phyloP scores from a whole-genome alignment of 495 filamentous ascomycete species.

The Penicillium simplicissimum region DNA sequence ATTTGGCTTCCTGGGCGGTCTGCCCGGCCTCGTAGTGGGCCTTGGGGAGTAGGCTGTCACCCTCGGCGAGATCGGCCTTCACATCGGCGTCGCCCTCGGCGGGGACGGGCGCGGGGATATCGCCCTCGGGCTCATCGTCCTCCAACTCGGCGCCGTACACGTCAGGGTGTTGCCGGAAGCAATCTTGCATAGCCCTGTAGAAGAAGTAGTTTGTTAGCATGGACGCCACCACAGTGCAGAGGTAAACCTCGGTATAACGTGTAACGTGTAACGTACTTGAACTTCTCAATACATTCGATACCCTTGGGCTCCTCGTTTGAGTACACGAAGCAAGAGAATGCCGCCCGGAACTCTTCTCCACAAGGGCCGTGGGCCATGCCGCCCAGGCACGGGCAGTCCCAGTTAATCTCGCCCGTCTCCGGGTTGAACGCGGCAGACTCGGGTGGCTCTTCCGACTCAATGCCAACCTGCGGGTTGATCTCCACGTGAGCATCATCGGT shows the following conservation, averaged over 20 bases:
- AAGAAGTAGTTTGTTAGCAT: conserved; percentile 19
- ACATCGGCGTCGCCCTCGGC: conserved; percentile 23
- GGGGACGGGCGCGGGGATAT: conserved; percentile 18
- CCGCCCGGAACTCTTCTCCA: conserved; percentile 88
- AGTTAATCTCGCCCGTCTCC: conserved; percentile 99
- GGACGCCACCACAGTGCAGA: background rate
- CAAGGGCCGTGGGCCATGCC: conserved; percentile 98
- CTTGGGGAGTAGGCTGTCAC: conserved; percentile 51
- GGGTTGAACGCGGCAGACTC: conserved; percentile 94
- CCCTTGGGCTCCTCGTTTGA: conserved; percentile 96
- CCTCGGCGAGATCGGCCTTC: conserved; percentile 36
- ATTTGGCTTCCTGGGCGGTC: conserved; percentile 31
- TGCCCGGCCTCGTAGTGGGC: conserved; percentile 49
- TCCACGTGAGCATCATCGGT: background rate
- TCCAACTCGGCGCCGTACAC: conserved; percentile 89
- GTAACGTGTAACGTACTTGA: conserved; percentile 71
- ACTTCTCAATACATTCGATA: conserved; percentile 97
- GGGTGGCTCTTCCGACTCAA: conserved; percentile 66
- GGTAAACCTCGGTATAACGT: background rate
- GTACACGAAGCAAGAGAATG: conserved; percentile 97
- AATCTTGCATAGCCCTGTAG: conserved; percentile 88
- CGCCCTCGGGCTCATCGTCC: conserved; percentile 60
- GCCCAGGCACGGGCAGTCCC: conserved; percentile 97
- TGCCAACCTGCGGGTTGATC: conserved; percentile 1
- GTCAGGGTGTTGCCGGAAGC: conserved; percentile 89